phyloP scores from a whole-genome alignment of 2,329 filamentous ascomycete species.

The Fusarium incarnatum region DNA sequence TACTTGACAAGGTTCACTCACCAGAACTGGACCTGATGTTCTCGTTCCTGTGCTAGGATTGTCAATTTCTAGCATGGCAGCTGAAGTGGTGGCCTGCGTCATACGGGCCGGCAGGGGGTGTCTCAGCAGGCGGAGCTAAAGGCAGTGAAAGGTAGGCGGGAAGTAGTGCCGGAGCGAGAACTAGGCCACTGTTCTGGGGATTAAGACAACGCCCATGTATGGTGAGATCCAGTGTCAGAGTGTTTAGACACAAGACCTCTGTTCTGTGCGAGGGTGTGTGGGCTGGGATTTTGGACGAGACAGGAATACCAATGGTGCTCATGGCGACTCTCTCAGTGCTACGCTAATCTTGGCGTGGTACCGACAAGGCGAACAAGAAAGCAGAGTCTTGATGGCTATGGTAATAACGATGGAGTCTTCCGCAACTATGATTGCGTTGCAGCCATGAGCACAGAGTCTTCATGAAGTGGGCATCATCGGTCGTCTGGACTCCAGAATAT shows the following conservation, averaged over 20 bases:
- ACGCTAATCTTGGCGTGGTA: slow-evolving; percentile 40
- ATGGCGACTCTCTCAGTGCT: slow-evolving; percentile 23
- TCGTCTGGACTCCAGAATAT: slow-evolving; percentile 40
- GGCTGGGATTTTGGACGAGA: slow-evolving; percentile 7
- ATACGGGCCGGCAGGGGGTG: slow-evolving; percentile 51
- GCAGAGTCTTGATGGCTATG: slow-evolving; percentile 33
- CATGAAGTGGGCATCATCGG: slow-evolving; percentile 36
- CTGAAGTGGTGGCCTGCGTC: slow-evolving; percentile 48
- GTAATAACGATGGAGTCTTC: slow-evolving; percentile 30
- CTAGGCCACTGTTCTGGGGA: slow-evolving; percentile 39
- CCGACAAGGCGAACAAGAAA: slow-evolving; percentile 42
- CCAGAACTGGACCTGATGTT: slow-evolving; percentile 41
- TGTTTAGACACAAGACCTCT: slow-evolving; percentile 5
- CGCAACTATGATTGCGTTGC: slow-evolving; percentile 31
- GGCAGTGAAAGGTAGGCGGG: slow-evolving; percentile 39
- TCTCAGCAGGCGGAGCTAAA: slow-evolving; percentile 52
- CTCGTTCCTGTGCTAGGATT: slow-evolving; percentile 41
- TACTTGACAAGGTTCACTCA: slow-evolving; percentile 29
- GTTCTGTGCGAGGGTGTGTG: slow-evolving; percentile 32
- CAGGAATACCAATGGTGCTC: slow-evolving; percentile 23
- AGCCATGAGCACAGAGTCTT: slow-evolving; percentile 41
- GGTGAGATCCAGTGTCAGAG: slow-evolving; percentile 27
- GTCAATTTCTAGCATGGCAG: slow-evolving; percentile 43
- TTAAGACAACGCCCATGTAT: slow-evolving; percentile 25
- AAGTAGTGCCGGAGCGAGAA: slow-evolving; percentile 45